Conservation (phyloP, 345 rosid species). For the Ceriops tagal region DNA sequence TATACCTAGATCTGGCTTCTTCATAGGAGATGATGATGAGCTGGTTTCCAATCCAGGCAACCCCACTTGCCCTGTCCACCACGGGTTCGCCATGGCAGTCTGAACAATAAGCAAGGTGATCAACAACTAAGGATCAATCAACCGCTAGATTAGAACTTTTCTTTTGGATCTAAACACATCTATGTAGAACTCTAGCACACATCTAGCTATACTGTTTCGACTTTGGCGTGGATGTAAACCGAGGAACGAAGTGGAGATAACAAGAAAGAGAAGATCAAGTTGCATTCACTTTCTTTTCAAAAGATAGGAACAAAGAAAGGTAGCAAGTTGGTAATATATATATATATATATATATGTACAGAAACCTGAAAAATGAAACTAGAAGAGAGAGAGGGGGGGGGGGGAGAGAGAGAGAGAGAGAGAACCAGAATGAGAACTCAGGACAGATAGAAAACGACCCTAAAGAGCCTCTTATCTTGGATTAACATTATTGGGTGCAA, state of each 20-base stretch:
- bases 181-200: too few species aligned
- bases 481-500: background rate
- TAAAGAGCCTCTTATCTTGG: background rate
- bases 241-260: background rate
- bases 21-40: constrained; percentile 49
- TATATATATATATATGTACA: background rate
- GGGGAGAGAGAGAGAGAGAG: background rate
- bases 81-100: constrained; percentile 26
- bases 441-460: background rate
- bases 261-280: background rate
- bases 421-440: background rate
- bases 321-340: background rate
- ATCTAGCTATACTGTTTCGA: too few species aligned
- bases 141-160: background rate
- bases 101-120: background rate
- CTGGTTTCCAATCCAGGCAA: constrained; percentile 49
- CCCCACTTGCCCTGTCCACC: constrained; percentile 69
- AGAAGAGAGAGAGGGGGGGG: background rate
- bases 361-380: background rate
- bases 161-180: background rate
- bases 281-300: background rate
- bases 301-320: background rate
- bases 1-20: constrained; percentile 72
- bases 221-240: background rate
- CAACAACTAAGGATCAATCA: background rate